Base-by-base conservation (phyloP, 805 yeast species). In the Nakazawaea holstii region DNA sequence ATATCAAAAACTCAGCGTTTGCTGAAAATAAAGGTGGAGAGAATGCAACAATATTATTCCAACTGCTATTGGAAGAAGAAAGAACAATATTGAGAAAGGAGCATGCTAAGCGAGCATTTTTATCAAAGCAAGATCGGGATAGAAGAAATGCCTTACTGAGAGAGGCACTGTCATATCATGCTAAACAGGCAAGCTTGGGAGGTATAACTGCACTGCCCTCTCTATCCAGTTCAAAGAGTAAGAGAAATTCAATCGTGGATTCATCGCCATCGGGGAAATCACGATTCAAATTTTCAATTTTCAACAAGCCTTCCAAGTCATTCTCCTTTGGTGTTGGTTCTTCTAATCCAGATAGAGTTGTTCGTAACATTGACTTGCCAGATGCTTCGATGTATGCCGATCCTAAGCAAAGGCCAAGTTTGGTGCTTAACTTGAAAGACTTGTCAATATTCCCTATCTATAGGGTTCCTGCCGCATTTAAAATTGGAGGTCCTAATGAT, bases 361-460 rank as follows among this genome's bases (percentile, higher is more conserved):
- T 75, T 26, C 65, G 62, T n/a, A 73, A 78, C 1, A 58, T 59
- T 39, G 86, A 82, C 39, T 67, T 90, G 40, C 95, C 95, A 0
- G 75, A 70, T 43, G 66, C 79, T 2, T 68, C 65, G 2, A 45
- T 61, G 3, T 57, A 60, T 29, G 57, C 65, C 6, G 80, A 76
- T 24, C 51, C 66, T 1, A 67, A 68, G 47, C 71, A 67, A 43
- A 87, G 80, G 56, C 86, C 92, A 1, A 55, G 58, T 29, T 59
- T 65, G 32, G 67, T 67, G 20, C 68, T 78, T 43, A 72, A 76
- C 52, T 72, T 78, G 62, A 72, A 69, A 51, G 69, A 66, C 50
- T 64, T 61, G 45, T 64, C 72, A 41, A 70, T 74, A 4, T 77
- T 77, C 63, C 80, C 82, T 2, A 77, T 77, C 2, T 79, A 77